Conservation (phyloP, 2,329 filamentous ascomycete species). For the Pseudophaeomoniella oleicola region DNA sequence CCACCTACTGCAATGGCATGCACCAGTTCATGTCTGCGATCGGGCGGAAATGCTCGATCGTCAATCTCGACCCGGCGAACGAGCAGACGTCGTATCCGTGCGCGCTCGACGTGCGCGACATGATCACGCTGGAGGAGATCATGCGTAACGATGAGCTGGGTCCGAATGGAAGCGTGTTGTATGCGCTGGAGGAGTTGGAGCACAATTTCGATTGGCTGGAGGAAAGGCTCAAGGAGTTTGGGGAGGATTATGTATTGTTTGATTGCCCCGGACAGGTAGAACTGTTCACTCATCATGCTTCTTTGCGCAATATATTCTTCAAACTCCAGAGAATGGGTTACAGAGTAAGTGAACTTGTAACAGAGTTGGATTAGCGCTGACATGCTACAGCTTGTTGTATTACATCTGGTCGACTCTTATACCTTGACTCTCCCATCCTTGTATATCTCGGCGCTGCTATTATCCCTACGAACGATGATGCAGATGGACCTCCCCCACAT, state of each 20-base stretch:
- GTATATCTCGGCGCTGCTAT: conserved; percentile 85
- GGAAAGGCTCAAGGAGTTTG: conserved; percentile 61
- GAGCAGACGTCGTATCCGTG: conserved; percentile 79
- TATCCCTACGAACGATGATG: conserved; percentile 90
- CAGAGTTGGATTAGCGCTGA: conserved; percentile 1
- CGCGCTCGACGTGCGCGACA: conserved; percentile 75
- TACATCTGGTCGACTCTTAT: conserved; percentile 89
- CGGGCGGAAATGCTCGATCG: conserved; percentile 82
- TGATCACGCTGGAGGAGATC: conserved; percentile 84
- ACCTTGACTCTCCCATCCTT: conserved; percentile 85
- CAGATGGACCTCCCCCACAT: conserved; percentile 95
- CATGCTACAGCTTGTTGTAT: conserved; percentile 66
- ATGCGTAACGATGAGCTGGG: conserved; percentile 86
- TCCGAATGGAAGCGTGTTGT: conserved; percentile 83
- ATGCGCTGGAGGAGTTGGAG: conserved; percentile 89
- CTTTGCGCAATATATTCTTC: conserved; percentile 81
- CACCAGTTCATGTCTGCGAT: conserved; percentile 96
- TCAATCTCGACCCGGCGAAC: conserved; percentile 95
- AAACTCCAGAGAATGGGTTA: conserved; percentile 82
- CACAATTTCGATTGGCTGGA: conserved; percentile 89
- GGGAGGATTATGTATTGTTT: conserved; percentile 84
- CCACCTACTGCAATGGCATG: conserved; percentile 98
- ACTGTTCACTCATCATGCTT: conserved; percentile 88
- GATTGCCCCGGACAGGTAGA: conserved; percentile 97
- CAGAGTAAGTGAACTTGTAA: conserved; percentile 48